Base-by-base conservation (phyloP, 805 yeast genomes). In the Naumovozyma baii region DNA sequence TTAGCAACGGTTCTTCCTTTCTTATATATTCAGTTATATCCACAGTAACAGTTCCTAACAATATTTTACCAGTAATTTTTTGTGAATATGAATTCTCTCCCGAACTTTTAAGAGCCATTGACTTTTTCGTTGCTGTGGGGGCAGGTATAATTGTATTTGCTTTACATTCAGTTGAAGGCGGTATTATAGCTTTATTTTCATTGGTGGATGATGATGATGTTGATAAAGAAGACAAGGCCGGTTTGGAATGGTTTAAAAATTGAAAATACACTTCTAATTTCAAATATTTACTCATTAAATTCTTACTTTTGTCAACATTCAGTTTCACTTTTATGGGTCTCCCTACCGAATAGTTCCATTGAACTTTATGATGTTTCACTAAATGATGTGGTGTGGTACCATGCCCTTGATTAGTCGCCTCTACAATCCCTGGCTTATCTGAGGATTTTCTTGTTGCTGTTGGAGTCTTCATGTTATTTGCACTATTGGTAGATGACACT, bases 11-110 rank as follows among this genome's bases (percentile, higher is more conserved):
- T 25, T 68, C 66, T 39, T 72, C 75, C 47, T 49, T 59, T 19
- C 63, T 59, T 4, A 80, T 72, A 56, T 80, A 85, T 50, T 86
- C 94, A 0, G 90, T 63, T 32, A 88, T 55, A 52, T 87, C 82
- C 26, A 90, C 62, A 33, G 68, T 74, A 14, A 87, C 64, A 14
- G 61, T 55, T 1, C 98, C 98, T 30, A 92, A 57, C 20, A 68
- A 66, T 17, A 74, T 63, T 40, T 69, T 70, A 5, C 58, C 55
- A 2, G 54, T 39, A 3, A 49, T 43, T 33, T 57, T 57, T 13
- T 64, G 62, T 3, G 57, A 39, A 35, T 53, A 53, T 4, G 48
- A 43, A 26, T 41, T 42, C 4, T 39, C 37, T 16, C 45, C 35
- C 1, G 32, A 10, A 8, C 36, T 29, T 25, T 26, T 37, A 14